Conservation (phyloP, 1,139 yeast genomes). For the Taphrina wiesneri region DNA sequence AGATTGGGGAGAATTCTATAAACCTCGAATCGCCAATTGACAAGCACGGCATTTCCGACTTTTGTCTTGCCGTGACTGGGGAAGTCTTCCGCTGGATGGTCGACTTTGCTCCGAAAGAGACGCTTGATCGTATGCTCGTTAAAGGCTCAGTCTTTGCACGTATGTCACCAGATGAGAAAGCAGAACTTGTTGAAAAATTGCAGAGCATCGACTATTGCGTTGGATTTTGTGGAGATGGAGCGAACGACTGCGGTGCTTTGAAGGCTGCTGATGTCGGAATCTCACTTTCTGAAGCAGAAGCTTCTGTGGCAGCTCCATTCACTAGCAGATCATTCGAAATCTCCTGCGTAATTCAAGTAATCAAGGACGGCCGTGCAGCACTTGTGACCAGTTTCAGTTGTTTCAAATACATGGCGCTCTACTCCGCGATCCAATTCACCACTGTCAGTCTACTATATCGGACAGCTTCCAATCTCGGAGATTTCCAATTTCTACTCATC, state of each 20-base stretch:
- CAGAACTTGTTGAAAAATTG: slow-evolving; percentile 84
- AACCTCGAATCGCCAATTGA: slow-evolving; percentile 39
- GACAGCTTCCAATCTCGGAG: slow-evolving; percentile 93
- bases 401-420: slow-evolving; percentile 95
- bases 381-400: slow-evolving; percentile 93
- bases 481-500: slow-evolving; percentile 90
- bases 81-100: slow-evolving; percentile 80
- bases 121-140: slow-evolving; percentile 62
- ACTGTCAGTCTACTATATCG: slow-evolving; percentile 82
- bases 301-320: slow-evolving; percentile 97
- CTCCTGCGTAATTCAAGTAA: slow-evolving; percentile 86
- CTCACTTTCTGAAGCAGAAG: slow-evolving; percentile 94
- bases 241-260: slow-evolving; percentile 92
- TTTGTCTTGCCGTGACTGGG: slow-evolving; percentile 79
- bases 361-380: slow-evolving; percentile 91
- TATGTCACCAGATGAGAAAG: slow-evolving; percentile 99
- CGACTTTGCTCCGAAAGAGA: slow-evolving; percentile 45
- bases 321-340: slow-evolving; percentile 88
- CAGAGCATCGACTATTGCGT: slow-evolving; percentile 86
- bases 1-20: slow-evolving; percentile 29
- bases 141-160: slow-evolving; percentile 82
- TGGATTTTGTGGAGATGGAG: slow-evolving; percentile 95
- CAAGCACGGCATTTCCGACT: slow-evolving; percentile 23
- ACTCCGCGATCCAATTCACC: slow-evolving; percentile 92
- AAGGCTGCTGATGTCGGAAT: slow-evolving; percentile 98